These are phyloP conservation scores for Trichoderma virens DNA, from an alignment of 495 filamentous ascomycete species.

Conservation along the genomic window DNA sequence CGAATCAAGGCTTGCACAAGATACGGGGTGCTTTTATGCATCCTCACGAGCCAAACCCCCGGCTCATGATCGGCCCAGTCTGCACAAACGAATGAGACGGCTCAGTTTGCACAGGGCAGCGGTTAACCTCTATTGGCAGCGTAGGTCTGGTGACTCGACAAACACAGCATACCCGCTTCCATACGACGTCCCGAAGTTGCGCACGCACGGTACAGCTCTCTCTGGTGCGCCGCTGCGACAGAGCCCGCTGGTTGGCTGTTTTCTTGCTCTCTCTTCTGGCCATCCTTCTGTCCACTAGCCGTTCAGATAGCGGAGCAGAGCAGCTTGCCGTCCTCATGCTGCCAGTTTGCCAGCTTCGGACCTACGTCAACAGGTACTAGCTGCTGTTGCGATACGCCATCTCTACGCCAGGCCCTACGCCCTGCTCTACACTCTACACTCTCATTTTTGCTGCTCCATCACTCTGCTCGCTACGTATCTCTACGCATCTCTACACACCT, in stretches of 20 bases:
- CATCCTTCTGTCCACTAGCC: constrained; percentile 10
- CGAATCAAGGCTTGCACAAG: background rate
- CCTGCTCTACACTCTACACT: background rate
- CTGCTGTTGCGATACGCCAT: background rate
- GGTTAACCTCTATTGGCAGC: constrained; percentile 7
- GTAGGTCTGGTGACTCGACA: constrained; percentile 7
- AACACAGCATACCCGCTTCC: constrained; percentile 9
- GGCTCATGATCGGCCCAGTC: constrained; percentile 1
- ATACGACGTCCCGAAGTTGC: constrained; percentile 14
- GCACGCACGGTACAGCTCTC: constrained; percentile 10
- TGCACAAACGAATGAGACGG: background rate
- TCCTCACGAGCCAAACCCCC: background rate
- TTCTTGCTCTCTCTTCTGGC: background rate
- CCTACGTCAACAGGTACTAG: constrained; percentile 6
- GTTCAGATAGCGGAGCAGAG: background rate
- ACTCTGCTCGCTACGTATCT: no score
- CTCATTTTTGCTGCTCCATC: background rate
- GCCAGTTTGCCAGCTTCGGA: constrained; percentile 1
- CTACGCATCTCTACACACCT: no score
- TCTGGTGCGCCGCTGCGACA: constrained; percentile 11
- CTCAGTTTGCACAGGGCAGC: background rate
- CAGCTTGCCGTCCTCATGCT: background rate
- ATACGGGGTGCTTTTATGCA: background rate
- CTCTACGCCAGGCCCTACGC: background rate
- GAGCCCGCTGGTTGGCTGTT: constrained; percentile 10